Percentiles rank a stretch among this genome's conserved stretches.
Conservation (phyloP, 2,329 filamentous ascomycete genomes). For the Paraphaeosphaeria minitans region DNA sequence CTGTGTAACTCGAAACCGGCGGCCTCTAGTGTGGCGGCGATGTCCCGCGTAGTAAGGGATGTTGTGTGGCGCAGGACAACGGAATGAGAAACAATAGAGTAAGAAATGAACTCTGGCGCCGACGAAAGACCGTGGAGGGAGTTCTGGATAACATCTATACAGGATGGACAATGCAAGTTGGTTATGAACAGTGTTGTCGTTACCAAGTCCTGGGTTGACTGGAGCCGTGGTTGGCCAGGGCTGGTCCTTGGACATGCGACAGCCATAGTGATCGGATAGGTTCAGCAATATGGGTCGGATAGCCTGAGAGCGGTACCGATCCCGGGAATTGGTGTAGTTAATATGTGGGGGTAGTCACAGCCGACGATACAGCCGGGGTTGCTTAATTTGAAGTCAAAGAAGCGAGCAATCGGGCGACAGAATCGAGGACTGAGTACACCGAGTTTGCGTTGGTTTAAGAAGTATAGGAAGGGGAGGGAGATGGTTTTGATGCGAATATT, state of each 20-base stretch:
- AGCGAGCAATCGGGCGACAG: conserved; percentile 24
- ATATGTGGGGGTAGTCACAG: conserved; percentile 5
- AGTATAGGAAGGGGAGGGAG: background rate
- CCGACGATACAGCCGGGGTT: conserved; percentile 5
- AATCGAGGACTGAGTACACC: background rate
- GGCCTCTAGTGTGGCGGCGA: conserved; percentile 56
- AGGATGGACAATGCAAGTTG: conserved; percentile 80
- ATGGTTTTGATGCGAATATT: background rate
- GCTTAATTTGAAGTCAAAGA: conserved; percentile 30
- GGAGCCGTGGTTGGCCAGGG: conserved; percentile 18
- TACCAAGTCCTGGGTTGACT: conserved; percentile 21
- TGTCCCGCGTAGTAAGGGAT: conserved; percentile 49
- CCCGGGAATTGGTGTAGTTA: conserved; percentile 16
- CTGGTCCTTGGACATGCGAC: conserved; percentile 10
- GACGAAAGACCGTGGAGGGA: conserved; percentile 58
- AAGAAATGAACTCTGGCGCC: conserved; percentile 63
- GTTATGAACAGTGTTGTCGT: conserved; percentile 68
- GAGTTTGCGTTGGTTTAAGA: background rate
- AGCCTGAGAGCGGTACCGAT: conserved; percentile 11
- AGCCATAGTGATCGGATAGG: conserved; percentile 21
- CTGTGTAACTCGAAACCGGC: conserved; percentile 65
- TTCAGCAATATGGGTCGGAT: conserved; percentile 23
- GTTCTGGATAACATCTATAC: conserved; percentile 68
- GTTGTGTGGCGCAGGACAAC: conserved; percentile 64
- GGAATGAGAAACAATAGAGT: conserved; percentile 73